Conservation (phyloP, 257 asterid genomes). For the Apocynum venetum region DNA sequence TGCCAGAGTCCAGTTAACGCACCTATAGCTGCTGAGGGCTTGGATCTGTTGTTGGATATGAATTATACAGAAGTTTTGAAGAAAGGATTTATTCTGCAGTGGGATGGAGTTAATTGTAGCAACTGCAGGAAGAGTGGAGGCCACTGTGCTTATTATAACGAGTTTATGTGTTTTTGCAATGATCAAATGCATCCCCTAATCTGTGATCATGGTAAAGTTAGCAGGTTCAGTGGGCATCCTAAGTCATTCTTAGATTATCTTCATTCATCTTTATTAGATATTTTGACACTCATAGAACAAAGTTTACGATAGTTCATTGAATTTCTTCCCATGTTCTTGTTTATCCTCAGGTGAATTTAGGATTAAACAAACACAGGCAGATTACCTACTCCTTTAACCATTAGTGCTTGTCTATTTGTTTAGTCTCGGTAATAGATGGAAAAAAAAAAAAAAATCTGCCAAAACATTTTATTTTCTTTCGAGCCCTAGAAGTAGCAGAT, state of each 20-base stretch:
- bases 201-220: slow-evolving; percentile 7
- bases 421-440: not conserved
- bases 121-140: slow-evolving; percentile 30
- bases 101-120: slow-evolving; percentile 29
- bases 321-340: not conserved
- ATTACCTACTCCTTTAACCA: not conserved
- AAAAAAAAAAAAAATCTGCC: not conserved
- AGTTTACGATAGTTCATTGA: not conserved
- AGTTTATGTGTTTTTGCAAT: slow-evolving; percentile 12
- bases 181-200: slow-evolving; percentile 4
- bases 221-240: not conserved
- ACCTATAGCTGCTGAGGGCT: slow-evolving; percentile 25
- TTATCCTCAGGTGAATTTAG: not conserved
- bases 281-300: not conserved
- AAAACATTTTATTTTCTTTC: not conserved
- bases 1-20: slow-evolving; percentile 37
- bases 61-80: slow-evolving; percentile 28
- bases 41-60: slow-evolving; percentile 26
- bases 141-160: slow-evolving; percentile 3
- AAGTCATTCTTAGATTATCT: not conserved
- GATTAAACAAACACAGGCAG: not conserved
- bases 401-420: not conserved
- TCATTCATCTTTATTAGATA: not conserved
- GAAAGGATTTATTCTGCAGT: slow-evolving; percentile 41
- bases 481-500: not conserved